Percentiles rank a stretch among this genome's conserved stretches.
These are phyloP conservation scores for Crithidia sp. DNA, from an alignment of 208 protist species.

Conservation along the genomic window DNA sequence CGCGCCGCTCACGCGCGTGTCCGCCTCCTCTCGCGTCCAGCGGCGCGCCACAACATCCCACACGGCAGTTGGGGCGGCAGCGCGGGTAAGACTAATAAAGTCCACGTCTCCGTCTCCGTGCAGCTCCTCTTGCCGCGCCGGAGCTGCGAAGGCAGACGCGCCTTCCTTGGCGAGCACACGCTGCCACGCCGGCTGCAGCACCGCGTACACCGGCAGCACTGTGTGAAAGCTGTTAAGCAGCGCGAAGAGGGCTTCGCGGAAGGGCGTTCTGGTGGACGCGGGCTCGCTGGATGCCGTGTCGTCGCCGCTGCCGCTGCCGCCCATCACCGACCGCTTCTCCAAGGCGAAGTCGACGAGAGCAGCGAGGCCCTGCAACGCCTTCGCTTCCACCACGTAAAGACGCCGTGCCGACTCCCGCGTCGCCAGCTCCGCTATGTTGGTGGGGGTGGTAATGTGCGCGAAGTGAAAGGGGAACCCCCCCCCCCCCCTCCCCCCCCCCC, in stretches of 20 bases:
- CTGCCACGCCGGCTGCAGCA: constrained; percentile 31
- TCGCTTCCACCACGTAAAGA: constrained; percentile 16
- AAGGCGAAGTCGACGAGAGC: constrained; percentile 28
- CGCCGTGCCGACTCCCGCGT: not conserved
- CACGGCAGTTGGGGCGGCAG: constrained; percentile 20
- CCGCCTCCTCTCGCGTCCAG: constrained; percentile 34
- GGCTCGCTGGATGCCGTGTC: not conserved
- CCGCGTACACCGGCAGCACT: constrained; percentile 26
- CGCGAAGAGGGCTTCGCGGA: constrained; percentile 17
- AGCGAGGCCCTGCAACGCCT: constrained; percentile 16
- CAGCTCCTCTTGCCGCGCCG: not conserved
- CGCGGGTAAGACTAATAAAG: not conserved
- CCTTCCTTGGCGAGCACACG: not conserved
- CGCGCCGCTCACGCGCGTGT: constrained; percentile 41
- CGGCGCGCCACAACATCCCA: constrained; percentile 35
- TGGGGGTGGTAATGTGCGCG: not conserved
- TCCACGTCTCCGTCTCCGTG: not conserved
- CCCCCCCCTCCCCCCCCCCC: too few relatives aligned
- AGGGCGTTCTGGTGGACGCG: not conserved
- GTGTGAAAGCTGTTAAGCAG: constrained; percentile 23
- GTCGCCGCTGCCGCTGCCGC: not conserved
- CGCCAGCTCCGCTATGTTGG: not conserved
- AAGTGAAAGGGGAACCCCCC: too few relatives aligned
- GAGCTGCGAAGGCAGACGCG: too few relatives aligned
- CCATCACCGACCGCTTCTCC: constrained; percentile 1